phyloP scores from a whole-genome alignment of 2,329 filamentous ascomycete genomes.

The Arachnopeziza araneosa region DNA sequence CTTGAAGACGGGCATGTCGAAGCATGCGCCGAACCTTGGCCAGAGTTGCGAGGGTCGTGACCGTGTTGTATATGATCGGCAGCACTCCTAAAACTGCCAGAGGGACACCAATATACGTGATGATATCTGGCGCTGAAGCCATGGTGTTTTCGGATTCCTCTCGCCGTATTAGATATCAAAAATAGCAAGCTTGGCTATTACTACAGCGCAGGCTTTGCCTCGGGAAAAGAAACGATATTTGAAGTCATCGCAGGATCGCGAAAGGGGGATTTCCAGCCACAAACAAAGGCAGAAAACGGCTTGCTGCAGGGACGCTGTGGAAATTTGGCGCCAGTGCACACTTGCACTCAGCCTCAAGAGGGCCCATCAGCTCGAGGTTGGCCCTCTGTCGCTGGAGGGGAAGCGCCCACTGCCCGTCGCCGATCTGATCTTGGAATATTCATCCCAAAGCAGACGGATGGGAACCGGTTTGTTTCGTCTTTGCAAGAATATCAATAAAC shows the following conservation, averaged over 20 bases:
- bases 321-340: background rate
- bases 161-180: background rate
- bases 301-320: background rate
- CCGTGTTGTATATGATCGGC: conserved; percentile 61
- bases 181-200: background rate
- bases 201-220: background rate
- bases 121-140: conserved; percentile 36
- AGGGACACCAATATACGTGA: conserved; percentile 52
- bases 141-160: background rate
- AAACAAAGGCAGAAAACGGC: background rate
- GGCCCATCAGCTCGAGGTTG: background rate
- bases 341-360: background rate
- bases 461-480: background rate
- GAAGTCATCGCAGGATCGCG: background rate
- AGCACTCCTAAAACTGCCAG: conserved; percentile 54
- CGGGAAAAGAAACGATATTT: background rate
- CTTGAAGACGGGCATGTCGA: conserved; percentile 49
- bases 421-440: background rate
- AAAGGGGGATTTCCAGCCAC: background rate
- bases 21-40: conserved; percentile 56
- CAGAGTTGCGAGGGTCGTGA: conserved; percentile 52
- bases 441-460: background rate
- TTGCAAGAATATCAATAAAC: background rate
- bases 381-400: background rate
- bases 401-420: background rate